Conservation (phyloP, 164 flowering plant species). For the Dillenia turbinata region DNA sequence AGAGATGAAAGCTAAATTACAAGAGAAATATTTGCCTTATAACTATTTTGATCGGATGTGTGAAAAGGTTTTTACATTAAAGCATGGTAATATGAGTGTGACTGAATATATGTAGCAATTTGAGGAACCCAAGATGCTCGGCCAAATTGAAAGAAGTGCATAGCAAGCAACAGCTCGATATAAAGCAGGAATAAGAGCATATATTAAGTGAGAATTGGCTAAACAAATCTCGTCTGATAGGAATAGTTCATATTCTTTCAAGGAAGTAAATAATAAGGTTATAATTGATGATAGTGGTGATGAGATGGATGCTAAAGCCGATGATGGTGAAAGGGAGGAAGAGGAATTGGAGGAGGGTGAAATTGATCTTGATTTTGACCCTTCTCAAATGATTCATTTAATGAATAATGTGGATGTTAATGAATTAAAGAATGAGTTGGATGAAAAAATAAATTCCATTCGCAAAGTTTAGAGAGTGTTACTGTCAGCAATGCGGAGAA, state of each 20-base stretch:
- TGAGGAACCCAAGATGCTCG: too few relatives aligned
- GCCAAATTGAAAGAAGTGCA: too few relatives aligned
- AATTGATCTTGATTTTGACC: constrained; percentile 61
- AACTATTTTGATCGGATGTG: too few relatives aligned
- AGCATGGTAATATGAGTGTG: too few relatives aligned
- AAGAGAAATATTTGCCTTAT: too few relatives aligned
- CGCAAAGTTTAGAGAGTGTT: constrained; percentile 39
- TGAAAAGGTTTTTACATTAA: too few relatives aligned
- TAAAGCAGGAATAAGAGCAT: too few relatives aligned
- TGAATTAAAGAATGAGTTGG: constrained; percentile 22
- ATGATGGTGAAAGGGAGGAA: constrained; percentile 48
- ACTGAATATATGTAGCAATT: too few relatives aligned
- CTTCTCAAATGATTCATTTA: too few relatives aligned
- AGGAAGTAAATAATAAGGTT: constrained; percentile 15
- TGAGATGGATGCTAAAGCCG: constrained; percentile 20
- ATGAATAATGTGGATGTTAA: neutral
- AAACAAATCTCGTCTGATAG: constrained; percentile 19
- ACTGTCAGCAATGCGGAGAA: constrained; percentile 36
- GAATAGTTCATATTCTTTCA: constrained; percentile 3
- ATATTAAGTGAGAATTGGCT: neutral
- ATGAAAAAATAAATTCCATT: constrained; percentile 32
- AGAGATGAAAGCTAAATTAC: too few relatives aligned
- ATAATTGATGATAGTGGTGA: constrained; percentile 40
- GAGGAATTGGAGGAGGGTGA: constrained; percentile 97
- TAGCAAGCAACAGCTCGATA: too few relatives aligned